phyloP scores from a whole-genome alignment of 2,329 filamentous ascomycete genomes.

The Xylariaceae sp. region DNA sequence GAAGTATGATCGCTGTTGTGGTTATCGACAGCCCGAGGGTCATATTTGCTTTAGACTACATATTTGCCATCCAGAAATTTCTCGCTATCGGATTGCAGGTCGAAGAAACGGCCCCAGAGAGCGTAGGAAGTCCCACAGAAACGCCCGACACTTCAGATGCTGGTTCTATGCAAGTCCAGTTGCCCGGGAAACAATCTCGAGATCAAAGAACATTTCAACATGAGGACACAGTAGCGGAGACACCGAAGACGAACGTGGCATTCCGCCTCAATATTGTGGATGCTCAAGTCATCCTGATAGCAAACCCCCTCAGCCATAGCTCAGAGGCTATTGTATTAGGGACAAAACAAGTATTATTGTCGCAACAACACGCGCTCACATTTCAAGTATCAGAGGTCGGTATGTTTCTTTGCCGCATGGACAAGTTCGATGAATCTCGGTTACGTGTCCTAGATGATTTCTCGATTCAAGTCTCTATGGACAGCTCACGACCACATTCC shows the following conservation, averaged over 20 bases:
- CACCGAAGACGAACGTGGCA: constrained; percentile 65
- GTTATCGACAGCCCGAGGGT: constrained; percentile 92
- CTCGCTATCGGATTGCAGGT: constrained; percentile 66
- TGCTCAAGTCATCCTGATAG: constrained; percentile 92
- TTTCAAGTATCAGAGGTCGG: constrained; percentile 90
- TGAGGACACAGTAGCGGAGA: constrained; percentile 27
- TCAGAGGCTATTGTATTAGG: constrained; percentile 95
- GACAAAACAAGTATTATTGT: constrained; percentile 88
- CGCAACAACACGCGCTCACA: constrained; percentile 89
- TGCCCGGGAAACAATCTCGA: constrained; percentile 37
- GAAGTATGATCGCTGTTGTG: constrained; percentile 81
- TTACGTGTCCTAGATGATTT: constrained; percentile 96
- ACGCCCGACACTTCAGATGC: constrained; percentile 56
- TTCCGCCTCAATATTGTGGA: constrained; percentile 94
- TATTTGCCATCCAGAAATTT: constrained; percentile 85
- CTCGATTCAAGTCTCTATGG: constrained; percentile 83
- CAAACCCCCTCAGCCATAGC: constrained; percentile 82
- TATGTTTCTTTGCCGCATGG: constrained; percentile 99
- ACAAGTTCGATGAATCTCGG: constrained; percentile 86
- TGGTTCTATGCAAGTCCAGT: constrained; percentile 52
- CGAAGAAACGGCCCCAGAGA: constrained; percentile 53
- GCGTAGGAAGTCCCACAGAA: constrained; percentile 52
- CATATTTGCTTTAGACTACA: constrained; percentile 92
- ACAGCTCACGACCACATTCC: constrained; percentile 57
- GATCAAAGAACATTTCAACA: constrained; percentile 23